A percentile compares a stretch with the other conserved stretches of the same genome.
phyloP scores from a whole-genome alignment of 768 basidiomycete genomes.

The Saitozyma podzolica region DNA sequence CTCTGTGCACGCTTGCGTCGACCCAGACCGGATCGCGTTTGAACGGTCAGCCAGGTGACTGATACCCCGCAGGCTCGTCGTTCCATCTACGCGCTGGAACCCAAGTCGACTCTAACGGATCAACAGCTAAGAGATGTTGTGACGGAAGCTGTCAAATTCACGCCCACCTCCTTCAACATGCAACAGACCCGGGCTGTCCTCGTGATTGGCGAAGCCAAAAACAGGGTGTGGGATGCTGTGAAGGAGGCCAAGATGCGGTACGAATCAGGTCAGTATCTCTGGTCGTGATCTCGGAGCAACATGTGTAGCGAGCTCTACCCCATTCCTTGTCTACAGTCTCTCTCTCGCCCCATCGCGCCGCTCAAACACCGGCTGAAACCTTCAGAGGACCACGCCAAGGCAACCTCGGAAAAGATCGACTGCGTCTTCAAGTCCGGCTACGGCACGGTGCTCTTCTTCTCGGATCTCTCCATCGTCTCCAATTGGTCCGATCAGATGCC shows the following conservation, averaged over 20 bases:
- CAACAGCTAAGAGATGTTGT: conserved; percentile 48
- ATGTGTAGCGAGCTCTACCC: too few relatives aligned
- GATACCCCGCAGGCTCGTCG: conserved; percentile 41
- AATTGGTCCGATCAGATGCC: conserved; percentile 40
- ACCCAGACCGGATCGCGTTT: too few relatives aligned
- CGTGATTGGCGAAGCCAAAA: conserved; percentile 44
- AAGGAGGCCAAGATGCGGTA: conserved; percentile 3
- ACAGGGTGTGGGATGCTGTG: conserved; percentile 45
- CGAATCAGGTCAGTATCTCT: conserved; percentile 16
- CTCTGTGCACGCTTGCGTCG: too few relatives aligned
- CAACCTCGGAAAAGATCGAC: conserved; percentile 10
- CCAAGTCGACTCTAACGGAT: conserved; percentile 43
- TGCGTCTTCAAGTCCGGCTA: conserved; percentile 35
- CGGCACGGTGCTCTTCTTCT: conserved; percentile 54
- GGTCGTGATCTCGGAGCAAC: too few relatives aligned
- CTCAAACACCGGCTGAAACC: too few relatives aligned
- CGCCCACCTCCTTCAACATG: conserved; percentile 53
- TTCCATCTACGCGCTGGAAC: conserved; percentile 48
- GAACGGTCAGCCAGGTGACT: too few relatives aligned
- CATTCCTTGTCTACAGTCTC: too few relatives aligned
- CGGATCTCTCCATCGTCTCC: conserved; percentile 49
- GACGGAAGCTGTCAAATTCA: conserved; percentile 47
- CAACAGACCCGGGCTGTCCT: conserved; percentile 52
- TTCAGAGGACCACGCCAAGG: background rate
- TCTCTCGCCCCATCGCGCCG: too few relatives aligned